These are phyloP conservation scores for Angomonas deanei DNA, from an alignment of 208 protist genomes.

Conservation along the genomic window DNA sequence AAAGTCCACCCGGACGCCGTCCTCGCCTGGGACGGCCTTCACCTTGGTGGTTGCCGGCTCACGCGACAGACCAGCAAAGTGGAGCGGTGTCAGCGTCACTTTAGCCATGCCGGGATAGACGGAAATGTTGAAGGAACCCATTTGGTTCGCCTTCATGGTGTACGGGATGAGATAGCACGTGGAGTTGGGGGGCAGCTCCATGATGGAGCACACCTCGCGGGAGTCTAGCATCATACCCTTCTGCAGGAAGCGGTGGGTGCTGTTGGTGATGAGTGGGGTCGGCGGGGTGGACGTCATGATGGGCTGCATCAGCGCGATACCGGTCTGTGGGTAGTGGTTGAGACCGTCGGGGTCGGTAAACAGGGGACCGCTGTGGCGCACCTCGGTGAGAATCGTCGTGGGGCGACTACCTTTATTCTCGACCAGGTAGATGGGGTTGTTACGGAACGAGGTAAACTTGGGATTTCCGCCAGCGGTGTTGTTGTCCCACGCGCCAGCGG, in stretches of 20 bases:
- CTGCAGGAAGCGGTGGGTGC: conserved; percentile 72
- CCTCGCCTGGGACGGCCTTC: conserved; percentile 34
- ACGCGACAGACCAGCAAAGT: conserved; percentile 56
- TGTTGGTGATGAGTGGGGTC: conserved; percentile 77
- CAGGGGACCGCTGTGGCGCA: conserved; percentile 59
- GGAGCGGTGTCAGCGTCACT: conserved; percentile 60
- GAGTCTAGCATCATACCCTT: conserved; percentile 86
- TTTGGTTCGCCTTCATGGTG: conserved; percentile 56
- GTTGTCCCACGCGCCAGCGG: conserved; percentile 47
- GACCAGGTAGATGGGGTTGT: conserved; percentile 83
- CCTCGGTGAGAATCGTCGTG: conserved; percentile 59
- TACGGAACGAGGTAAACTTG: conserved; percentile 78
- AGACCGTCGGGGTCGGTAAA: conserved; percentile 67
- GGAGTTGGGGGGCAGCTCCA: conserved; percentile 58
- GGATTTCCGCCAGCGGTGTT: conserved; percentile 69
- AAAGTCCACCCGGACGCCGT: conserved; percentile 56
- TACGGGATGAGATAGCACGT: conserved; percentile 79
- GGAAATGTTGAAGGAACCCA: conserved; percentile 64
- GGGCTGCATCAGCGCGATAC: conserved; percentile 68
- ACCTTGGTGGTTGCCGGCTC: conserved; percentile 36
- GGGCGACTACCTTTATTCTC: conserved; percentile 77
- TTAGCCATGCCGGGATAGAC: conserved; percentile 78
- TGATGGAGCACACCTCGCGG: conserved; percentile 71
- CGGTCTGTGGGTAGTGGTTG: conserved; percentile 79
- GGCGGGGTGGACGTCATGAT: conserved; percentile 28